A percentile compares a stretch with the other conserved stretches of the same genome.
phyloP scores from a whole-genome alignment of 1,139 yeast genomes.

The Suhomyces wounanorum region DNA sequence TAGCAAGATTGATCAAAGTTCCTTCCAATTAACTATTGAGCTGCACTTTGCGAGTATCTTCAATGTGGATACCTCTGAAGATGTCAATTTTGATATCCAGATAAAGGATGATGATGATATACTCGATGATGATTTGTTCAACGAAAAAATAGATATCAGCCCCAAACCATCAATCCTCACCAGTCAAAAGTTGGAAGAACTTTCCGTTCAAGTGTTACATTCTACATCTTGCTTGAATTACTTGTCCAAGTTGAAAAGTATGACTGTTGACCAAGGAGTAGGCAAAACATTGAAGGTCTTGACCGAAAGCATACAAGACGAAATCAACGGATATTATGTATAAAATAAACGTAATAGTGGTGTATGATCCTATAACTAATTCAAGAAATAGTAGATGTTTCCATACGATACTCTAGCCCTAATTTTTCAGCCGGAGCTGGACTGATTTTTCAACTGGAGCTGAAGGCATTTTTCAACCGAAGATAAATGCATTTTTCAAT shows the following conservation, averaged over 20 bases:
- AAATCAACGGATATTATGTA: conserved; percentile 14
- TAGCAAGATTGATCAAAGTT: conserved; percentile 1
- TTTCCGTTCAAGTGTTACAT: background rate
- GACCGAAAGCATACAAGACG: conserved; percentile 16
- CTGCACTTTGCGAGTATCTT: conserved; percentile 20
- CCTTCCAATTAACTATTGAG: conserved; percentile 14
- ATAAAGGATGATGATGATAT: conserved; percentile 16
- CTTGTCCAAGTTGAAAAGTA: background rate
- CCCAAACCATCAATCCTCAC: background rate
- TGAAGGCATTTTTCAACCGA: too few relatives aligned
- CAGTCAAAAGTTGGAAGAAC: conserved; percentile 4
- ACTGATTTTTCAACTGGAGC: too few relatives aligned
- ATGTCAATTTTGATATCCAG: conserved; percentile 8
- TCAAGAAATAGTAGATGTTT: too few relatives aligned
- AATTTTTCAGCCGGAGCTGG: too few relatives aligned
- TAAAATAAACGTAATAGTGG: too few relatives aligned
- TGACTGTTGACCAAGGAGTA: conserved; percentile 2
- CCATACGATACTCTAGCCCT: too few relatives aligned
- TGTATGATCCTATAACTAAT: background rate
- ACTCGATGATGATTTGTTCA: conserved; percentile 20
- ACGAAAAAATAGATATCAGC: conserved; percentile 7
- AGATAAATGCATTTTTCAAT: too few relatives aligned
- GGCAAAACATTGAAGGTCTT: conserved; percentile 10
- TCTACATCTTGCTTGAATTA: conserved; percentile 1
- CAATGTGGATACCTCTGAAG: conserved; percentile 11